Percentiles rank a stretch among this genome's conserved stretches.
Evolutionary conservation across 495 filamentous ascomycete genomes (phyloP).

Genomic region (Hypoxylon subgilvum): DNA sequence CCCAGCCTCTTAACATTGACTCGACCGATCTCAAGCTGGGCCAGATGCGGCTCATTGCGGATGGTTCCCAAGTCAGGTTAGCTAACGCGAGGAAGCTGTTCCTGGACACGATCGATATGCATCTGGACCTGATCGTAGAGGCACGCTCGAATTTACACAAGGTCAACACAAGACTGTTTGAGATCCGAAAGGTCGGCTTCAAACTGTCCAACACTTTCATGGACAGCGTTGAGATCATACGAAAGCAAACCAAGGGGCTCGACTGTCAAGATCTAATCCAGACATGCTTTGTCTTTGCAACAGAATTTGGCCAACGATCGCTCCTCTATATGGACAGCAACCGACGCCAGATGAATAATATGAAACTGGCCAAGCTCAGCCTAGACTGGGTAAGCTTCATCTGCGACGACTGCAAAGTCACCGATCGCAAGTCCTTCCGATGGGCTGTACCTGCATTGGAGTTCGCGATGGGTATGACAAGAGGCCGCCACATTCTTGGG

Average conservation of each 20-base stretch:
- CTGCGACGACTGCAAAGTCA: conserved; percentile 92
- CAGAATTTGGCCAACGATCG: conserved; percentile 94
- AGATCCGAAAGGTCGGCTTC: conserved; percentile 95
- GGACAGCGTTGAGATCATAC: conserved; percentile 94
- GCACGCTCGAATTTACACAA: conserved; percentile 90
- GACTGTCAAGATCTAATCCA: conserved; percentile 96
- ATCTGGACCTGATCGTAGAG: conserved; percentile 86
- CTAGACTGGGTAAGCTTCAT: conserved; percentile 98
- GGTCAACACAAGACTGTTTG: conserved; percentile 88
- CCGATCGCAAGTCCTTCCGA: conserved; percentile 94
- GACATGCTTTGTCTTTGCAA: conserved; percentile 98
- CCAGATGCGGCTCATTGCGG: conserved; percentile 85
- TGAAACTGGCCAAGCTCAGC: conserved; percentile 88
- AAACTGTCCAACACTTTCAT: conserved; percentile 98
- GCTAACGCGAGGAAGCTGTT: conserved; percentile 78
- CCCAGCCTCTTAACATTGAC: conserved; percentile 73
- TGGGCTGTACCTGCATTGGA: conserved; percentile 96
- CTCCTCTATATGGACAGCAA: conserved; percentile 93
- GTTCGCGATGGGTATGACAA: conserved; percentile 96
- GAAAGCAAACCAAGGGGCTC: conserved; percentile 79
- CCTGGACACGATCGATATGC: conserved; percentile 74
- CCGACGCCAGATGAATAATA: conserved; percentile 91
- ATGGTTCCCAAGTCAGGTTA: conserved; percentile 80
- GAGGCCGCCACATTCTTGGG: conserved; percentile 85
- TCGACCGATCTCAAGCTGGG: conserved; percentile 85